phyloP scores from a whole-genome alignment of 768 basidiomycete species.

The Plicaturopsis crispa region DNA sequence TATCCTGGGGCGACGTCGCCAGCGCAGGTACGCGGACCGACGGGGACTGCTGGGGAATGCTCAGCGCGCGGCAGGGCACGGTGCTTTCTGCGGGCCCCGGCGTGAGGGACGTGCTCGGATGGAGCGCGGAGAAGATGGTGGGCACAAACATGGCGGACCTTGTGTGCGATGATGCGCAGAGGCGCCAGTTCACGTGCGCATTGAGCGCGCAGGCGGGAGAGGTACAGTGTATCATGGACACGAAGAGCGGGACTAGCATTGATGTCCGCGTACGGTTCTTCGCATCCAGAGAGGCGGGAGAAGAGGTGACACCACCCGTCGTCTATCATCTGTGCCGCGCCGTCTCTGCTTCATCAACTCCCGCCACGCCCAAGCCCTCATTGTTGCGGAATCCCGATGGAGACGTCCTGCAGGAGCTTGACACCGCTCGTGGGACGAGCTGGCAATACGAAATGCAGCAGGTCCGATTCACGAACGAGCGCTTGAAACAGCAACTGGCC shows the following conservation, averaged over 20 bases:
- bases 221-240: constrained; percentile 28
- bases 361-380: not conserved
- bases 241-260: constrained; percentile 20
- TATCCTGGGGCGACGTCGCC: constrained; percentile 55
- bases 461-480: constrained; percentile 62
- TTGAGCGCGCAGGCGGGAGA: constrained; percentile 13
- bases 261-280: not conserved
- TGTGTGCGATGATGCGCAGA: constrained; percentile 17
- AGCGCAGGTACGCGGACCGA: constrained; percentile 40
- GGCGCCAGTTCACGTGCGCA: constrained; percentile 14
- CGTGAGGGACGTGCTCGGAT: constrained; percentile 60
- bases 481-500: constrained; percentile 51
- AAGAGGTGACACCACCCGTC: constrained; percentile 2
- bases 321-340: constrained; percentile 6
- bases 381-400: constrained; percentile 3
- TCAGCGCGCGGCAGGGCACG: constrained; percentile 35
- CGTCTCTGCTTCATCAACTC: not conserved
- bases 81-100: constrained; percentile 44
- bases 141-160: constrained; percentile 38
- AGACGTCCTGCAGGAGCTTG: constrained; percentile 70
- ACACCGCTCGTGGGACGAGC: constrained; percentile 58
- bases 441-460: constrained; percentile 95
- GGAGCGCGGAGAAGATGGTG: constrained; percentile 43
- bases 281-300: not conserved
- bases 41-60: constrained; percentile 51